Evolutionary conservation across 352 stramenopile genomes (phyloP), one percentile per base, ranked within the genome.

Genomic region (Achlya hypogyna): DNA sequence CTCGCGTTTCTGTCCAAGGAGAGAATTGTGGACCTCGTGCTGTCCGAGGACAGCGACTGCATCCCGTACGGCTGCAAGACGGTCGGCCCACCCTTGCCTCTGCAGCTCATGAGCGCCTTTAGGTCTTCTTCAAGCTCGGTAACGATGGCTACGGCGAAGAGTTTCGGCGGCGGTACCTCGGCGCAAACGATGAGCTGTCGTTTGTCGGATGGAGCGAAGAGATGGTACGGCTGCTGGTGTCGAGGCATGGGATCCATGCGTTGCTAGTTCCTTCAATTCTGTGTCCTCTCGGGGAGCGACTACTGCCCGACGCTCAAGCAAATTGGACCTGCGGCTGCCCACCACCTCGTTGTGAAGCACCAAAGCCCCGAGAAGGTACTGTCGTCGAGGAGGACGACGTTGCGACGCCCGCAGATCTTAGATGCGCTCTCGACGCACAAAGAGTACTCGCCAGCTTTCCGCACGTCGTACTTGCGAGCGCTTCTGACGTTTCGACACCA

Each of bases 1-100:
- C 74, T 99, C 53, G 96, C 96, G 3, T 98, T 95, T 69, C 64
- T 99, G 20, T 93, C 83, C 25, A 84, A 82, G 18, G 69, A 77
- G 16, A 88, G 85, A 71, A 74, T 97, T 31, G 76, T 98, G 42
- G 96, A 99, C 67, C 80, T 88, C 0, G 94, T 99, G 28, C 94
- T 99, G 31, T 98, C 94, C 14, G 96, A 99, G 74, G 97, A 99
- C 74, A 96, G 87, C 51, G 97, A 99, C 72, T 93, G 79, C 58
- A 80, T 99, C 23, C 85, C 93, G 3, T 99, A 98, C 72, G 91
- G 95, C 8, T 98, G 93, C 77, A 79, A 77, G 31, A 87, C 78
- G 47, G 74, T 87, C 28, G 0, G 1, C 6, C 6, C 14, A 62
- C n/a, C 6, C 4, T 60, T 9, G 25, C 23, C 35, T 6, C 38